Evolutionary conservation across 2,329 filamentous ascomycete species (phyloP).

Genomic region (Fusarium sp.): DNA sequence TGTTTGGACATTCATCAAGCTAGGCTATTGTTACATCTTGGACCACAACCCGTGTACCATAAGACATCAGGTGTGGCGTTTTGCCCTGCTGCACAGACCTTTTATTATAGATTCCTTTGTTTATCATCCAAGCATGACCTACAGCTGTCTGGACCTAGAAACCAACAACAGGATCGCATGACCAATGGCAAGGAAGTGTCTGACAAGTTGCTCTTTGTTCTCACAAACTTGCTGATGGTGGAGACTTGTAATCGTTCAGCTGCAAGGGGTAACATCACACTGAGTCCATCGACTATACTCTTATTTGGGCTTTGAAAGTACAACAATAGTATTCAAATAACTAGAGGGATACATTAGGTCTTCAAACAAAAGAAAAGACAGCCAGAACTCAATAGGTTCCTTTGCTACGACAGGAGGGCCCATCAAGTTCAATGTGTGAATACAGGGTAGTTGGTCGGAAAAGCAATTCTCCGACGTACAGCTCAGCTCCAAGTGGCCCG

Average conservation of each 20-base stretch:
- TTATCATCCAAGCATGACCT: not conserved
- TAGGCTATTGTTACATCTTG: not conserved
- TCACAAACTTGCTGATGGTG: not conserved
- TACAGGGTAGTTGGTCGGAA: conserved; percentile 33
- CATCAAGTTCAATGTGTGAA: not conserved
- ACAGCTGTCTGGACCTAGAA: not conserved
- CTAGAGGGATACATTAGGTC: not conserved
- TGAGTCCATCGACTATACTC: not conserved
- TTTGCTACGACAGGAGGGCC: not conserved
- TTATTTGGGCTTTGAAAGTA: not conserved
- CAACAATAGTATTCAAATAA: not conserved
- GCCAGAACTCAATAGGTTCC: not conserved
- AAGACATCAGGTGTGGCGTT: not conserved
- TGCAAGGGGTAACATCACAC: not conserved
- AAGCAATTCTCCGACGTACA: conserved; percentile 13
- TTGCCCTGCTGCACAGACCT: not conserved
- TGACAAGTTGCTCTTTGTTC: not conserved
- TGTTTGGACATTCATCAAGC: not conserved
- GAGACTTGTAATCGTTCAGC: not conserved
- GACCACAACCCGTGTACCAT: not conserved
- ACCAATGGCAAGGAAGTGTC: not conserved
- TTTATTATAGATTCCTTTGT: not conserved
- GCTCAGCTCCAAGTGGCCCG: conserved; percentile 25
- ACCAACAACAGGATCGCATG: not conserved
- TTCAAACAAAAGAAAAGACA: not conserved